These are phyloP conservation scores for Shiraia sp. DNA, from an alignment of 2,329 filamentous ascomycete genomes.

Conservation along the genomic window DNA sequence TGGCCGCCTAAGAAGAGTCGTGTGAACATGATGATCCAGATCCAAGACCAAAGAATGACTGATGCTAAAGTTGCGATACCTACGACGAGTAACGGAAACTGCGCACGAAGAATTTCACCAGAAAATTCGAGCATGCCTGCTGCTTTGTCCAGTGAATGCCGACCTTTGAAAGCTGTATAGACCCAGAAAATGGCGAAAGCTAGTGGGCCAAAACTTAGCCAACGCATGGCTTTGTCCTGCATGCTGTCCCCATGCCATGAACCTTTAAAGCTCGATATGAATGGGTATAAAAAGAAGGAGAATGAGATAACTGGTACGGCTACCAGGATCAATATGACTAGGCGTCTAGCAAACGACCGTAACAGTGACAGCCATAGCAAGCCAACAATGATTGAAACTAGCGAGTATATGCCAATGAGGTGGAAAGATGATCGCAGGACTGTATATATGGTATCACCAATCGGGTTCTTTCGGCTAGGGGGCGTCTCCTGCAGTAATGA, in stretches of 20 bases:
- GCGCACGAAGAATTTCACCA: conserved; percentile 82
- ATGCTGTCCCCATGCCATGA: conserved; percentile 71
- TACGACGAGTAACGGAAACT: conserved; percentile 79
- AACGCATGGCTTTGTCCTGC: conserved; percentile 91
- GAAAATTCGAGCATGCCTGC: conserved; percentile 91
- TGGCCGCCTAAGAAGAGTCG: conserved; percentile 92
- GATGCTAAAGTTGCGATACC: conserved; percentile 76
- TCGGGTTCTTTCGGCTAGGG: conserved; percentile 67
- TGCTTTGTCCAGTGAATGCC: conserved; percentile 78
- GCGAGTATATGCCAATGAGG: conserved; percentile 85
- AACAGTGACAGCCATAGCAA: conserved; percentile 88
- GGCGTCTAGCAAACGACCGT: conserved; percentile 81
- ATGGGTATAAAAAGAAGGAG: conserved; percentile 88
- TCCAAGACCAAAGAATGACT: conserved; percentile 89
- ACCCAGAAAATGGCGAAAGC: conserved; percentile 77
- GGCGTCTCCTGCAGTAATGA: conserved; percentile 86
- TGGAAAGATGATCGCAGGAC: conserved; percentile 85
- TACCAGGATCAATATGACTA: conserved; percentile 79
- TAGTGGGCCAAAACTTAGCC: conserved; percentile 77
- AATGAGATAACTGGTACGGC: conserved; percentile 85
- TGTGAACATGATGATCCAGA: conserved; percentile 96
- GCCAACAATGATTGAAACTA: conserved; percentile 87
- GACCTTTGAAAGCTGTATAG: conserved; percentile 79
- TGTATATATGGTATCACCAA: conserved; percentile 94
- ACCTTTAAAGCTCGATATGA: conserved; percentile 86